Conservation (phyloP, 108 stramenopile species). For the Licmophora abbreviata region DNA sequence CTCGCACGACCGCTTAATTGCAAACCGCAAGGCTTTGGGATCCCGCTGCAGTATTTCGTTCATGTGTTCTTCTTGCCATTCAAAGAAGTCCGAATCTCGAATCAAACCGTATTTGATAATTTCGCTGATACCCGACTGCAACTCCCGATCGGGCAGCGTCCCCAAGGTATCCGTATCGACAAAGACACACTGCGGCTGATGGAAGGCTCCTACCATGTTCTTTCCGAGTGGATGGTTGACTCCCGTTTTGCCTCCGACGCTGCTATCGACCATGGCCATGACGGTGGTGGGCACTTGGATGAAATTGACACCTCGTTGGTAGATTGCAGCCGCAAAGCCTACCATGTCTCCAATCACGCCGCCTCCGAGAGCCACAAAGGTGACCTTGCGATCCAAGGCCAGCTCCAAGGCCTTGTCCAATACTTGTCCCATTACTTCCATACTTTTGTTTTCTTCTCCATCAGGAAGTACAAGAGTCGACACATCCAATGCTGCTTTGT, state of each 20-base stretch:
- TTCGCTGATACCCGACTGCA: slow-evolving; percentile 87
- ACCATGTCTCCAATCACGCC: slow-evolving; percentile 99
- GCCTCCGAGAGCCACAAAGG: slow-evolving; percentile 94
- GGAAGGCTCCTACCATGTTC: slow-evolving; percentile 98
- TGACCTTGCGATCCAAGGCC: slow-evolving; percentile 79
- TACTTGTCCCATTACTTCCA: slow-evolving; percentile 55
- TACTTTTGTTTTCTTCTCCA: slow-evolving; percentile 76
- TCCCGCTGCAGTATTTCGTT: slow-evolving; percentile 72
- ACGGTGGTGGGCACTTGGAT: slow-evolving; percentile 96
- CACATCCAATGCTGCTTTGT: slow-evolving; percentile 20
- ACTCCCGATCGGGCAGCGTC: slow-evolving; percentile 92
- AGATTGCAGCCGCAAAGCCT: slow-evolving; percentile 96
- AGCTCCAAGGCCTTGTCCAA: slow-evolving; percentile 69
- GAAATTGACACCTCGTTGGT: slow-evolving; percentile 95
- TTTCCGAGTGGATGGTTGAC: slow-evolving; percentile 96
- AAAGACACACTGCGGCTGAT: slow-evolving; percentile 94
- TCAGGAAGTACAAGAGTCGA: slow-evolving; percentile 77
- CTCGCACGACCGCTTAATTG: slow-evolving; percentile 83
- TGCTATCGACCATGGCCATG: slow-evolving; percentile 98
- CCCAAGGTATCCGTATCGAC: slow-evolving; percentile 77
- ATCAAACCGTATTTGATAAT: slow-evolving; percentile 96
- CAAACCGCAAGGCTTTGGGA: slow-evolving; percentile 63
- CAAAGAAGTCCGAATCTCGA: slow-evolving; percentile 85
- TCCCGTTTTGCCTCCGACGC: slow-evolving; percentile 97
- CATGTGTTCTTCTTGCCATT: slow-evolving; percentile 89